Conservation (phyloP, 225 moss, liverwort and hornwort species). For the Physcomitrellopsis africana region DNA sequence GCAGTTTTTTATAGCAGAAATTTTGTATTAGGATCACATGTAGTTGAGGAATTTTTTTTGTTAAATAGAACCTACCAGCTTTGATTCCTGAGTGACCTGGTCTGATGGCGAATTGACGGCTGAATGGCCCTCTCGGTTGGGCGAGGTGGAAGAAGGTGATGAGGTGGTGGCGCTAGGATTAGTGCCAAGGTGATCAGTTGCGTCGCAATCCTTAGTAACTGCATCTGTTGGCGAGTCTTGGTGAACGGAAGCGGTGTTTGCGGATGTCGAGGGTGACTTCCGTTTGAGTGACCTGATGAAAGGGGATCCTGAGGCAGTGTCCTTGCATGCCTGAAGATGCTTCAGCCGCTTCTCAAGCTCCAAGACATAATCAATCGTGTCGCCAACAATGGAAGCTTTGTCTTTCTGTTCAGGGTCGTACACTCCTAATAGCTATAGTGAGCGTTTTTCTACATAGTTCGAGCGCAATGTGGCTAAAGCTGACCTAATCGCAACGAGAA, state of each 20-base stretch:
- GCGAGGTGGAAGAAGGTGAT: not conserved
- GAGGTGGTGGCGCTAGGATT: no score
- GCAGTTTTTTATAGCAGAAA: no score
- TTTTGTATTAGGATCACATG: no score
- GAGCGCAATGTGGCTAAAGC: no score
- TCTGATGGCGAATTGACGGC: conserved; percentile 54
- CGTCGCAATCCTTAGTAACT: not conserved
- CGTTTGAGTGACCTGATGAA: conserved; percentile 54
- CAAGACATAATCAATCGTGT: conserved; percentile 89
- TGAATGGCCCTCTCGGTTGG: conserved; percentile 31
- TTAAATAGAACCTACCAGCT: conserved; percentile 32
- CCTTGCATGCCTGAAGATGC: conserved; percentile 88
- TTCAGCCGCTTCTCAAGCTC: conserved; percentile 96
- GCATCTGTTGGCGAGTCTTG: not conserved
- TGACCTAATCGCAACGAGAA: no score
- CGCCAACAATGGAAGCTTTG: conserved; percentile 97
- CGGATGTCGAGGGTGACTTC: conserved; percentile 35
- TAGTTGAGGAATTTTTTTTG: no score
- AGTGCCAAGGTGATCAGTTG: not conserved
- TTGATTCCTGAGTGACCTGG: conserved; percentile 44
- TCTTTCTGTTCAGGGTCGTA: conserved; percentile 62
- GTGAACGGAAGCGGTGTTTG: not conserved
- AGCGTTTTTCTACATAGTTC: not conserved
- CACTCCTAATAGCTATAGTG: not conserved
- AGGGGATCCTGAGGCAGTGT: conserved; percentile 33